Base-by-base conservation (phyloP, 495 filamentous ascomycete species). In the Penicillium diatomitis region DNA sequence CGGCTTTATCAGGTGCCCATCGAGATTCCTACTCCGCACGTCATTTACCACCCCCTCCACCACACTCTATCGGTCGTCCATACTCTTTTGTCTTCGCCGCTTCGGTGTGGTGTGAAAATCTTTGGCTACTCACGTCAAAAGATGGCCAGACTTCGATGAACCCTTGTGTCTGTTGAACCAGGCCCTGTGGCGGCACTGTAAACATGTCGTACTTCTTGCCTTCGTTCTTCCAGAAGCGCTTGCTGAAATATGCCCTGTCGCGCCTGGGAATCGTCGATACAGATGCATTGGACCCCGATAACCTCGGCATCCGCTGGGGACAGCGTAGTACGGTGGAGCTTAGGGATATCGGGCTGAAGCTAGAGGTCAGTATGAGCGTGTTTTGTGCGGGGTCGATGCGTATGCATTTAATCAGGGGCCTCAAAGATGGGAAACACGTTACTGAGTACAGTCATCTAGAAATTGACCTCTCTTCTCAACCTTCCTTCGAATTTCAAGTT, bases 181-280 rank as follows among this genome's bases (percentile, higher is more conserved):
- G 62, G 65, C 63, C 57, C 46, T 47, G 53, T 49, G 53, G 58
- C 50, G 63, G 65, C 67, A 61, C 63, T 50, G 52, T 58, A 57
- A 62, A 55, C 49, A 74, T 74, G 71, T 66, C 67, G 39, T 73
- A 68, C 63, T 85, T 92, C 61, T 66, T 85, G 60, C 81, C 85
- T 40, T 88, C 85, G 35, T 84, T 79, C 55, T 81, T 92, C 67
- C 85, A 87, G 67, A 90, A 90, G 73, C 80, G 83, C 57, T 70
- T 92, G 48, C 74, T 96, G 41, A 82, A 85, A 52, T 94, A 89
- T 65, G 87, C 81, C 28, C 69, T 96, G 30, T 85, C 84, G 4
- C 81, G 85, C 47, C 66, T 91, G 37, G 88, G 90, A 46, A 65
- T 95, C 29, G 75, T 96, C 29, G 90, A 96, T 56, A 83, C 83